Evolutionary conservation across 306 rosid genomes (phyloP).

Genomic region (Vicia villosa): DNA sequence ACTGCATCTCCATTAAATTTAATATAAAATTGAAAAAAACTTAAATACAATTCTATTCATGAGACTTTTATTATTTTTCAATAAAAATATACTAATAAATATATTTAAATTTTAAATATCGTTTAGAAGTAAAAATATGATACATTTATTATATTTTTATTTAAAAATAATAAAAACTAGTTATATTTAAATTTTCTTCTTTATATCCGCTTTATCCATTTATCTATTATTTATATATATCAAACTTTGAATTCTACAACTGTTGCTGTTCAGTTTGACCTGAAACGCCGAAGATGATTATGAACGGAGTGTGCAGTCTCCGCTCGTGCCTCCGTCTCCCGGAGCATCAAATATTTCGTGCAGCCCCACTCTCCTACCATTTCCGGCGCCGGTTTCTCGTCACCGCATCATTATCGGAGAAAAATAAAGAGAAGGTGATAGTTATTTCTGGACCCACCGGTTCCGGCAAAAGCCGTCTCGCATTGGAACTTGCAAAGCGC

Average conservation of each 20-base stretch:
- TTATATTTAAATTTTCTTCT: too few relatives aligned
- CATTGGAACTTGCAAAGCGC: slow-evolving; percentile 85
- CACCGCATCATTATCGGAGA: slow-evolving; percentile 34
- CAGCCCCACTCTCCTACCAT: slow-evolving; percentile 26
- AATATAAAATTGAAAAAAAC: too few relatives aligned
- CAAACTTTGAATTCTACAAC: neutral
- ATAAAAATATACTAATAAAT: too few relatives aligned
- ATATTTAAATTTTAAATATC: too few relatives aligned
- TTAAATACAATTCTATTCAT: too few relatives aligned
- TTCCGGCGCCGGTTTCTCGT: slow-evolving; percentile 48
- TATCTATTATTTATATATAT: neutral
- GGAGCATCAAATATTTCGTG: slow-evolving; percentile 37
- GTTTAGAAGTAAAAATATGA: too few relatives aligned
- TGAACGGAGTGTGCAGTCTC: slow-evolving; percentile 48
- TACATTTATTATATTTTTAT: too few relatives aligned
- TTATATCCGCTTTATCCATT: too few relatives aligned
- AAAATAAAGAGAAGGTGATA: slow-evolving; percentile 68
- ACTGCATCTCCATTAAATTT: too few relatives aligned
- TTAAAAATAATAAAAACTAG: too few relatives aligned
- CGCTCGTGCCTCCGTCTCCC: slow-evolving; percentile 53
- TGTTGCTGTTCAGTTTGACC: neutral
- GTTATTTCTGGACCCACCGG: slow-evolving; percentile 95
- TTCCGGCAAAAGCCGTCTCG: slow-evolving; percentile 81
- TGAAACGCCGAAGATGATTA: slow-evolving; percentile 31
- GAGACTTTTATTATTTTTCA: too few relatives aligned